Base-by-base conservation (phyloP, 2,329 filamentous ascomycete species). In the Diaporthe sp. region DNA sequence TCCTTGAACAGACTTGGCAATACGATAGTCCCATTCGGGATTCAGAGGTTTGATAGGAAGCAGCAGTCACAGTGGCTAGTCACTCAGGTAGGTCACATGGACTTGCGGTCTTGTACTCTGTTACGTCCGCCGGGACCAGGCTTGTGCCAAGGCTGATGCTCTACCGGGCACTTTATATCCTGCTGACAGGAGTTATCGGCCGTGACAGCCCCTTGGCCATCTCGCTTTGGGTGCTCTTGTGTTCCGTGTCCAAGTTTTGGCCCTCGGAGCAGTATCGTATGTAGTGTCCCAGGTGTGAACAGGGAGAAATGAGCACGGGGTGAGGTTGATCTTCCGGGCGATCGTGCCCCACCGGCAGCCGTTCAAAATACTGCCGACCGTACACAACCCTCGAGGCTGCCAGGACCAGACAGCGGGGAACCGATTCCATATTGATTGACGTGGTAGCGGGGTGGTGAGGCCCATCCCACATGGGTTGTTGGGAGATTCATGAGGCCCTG, bases 281-380 rank as follows among this genome's bases (percentile, higher is more conserved):
- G 34, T 34, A 34, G 31, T 49, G 37, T 68, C 55, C 65, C 58
- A 53, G 65, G 20, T 51, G 60, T 44, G 58, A n/a, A 57, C 25
- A 53, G 44, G 7, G 58, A 37, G 60, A 76, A 39, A 75, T 67
- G 47, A 49, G 63, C 61, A 68, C 39, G 65, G 31, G 61, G 42
- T 65, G 68, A 39, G 58, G 55, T 60, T 76, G 58, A 57, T 70
- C 44, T 58, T 67, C 71, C 34, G 63, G 75, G 28, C 34, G 67
- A 75, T 75, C 58, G 31, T 15, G 75, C 73, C 75, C 73, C 75
- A 72, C 73, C 63, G 63, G 72, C 72, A 76, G 61, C 67, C 37
- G 37, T 60, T 42, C 37, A 61, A 7, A 28, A 13, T 37, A 57
- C 44, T 58, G 34, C 68, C 44, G 37, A 63, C 67, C 25, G 42